Base-by-base conservation (phyloP, 2,329 filamentous ascomycete species). In the Cadophora malorum region DNA sequence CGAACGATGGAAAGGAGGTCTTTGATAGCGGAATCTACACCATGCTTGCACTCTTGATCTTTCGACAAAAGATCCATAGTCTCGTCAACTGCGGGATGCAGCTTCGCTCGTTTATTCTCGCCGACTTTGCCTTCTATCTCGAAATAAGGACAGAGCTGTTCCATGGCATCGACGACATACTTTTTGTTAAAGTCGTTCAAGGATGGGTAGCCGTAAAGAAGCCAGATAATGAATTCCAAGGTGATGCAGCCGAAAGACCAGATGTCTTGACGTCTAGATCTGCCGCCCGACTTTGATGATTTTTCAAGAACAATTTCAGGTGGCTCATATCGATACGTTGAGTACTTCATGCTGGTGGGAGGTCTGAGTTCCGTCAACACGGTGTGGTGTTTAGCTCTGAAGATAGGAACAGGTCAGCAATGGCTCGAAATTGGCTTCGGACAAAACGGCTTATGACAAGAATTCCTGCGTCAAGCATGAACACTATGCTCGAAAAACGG, bases 161-260 rank as follows among this genome's bases (percentile, higher is more conserved):
- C 56, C 21, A 21, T 21, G 5, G 12, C 6, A 14, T 45, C 16
- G 16, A 45, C 16, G 2, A 45, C 41, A 45, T 23, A 45, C 56
- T 6, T 60, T 1, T 38, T 19, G 12, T 23, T 60, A 33, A 60
- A 60, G 1, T 45, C 38, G 33, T 60, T 45, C n/a, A 60, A 25
- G 7, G 33, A 45, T 12, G 7, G 1, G 23, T 8, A 35, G 1
- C 56, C 56, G 12, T 60, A 45, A 14, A 60, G 56, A 41, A 60
- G 56, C 56, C 56, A 60, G 5, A 60, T 60, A 4, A 60, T 45
- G 8, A 60, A 60, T 23, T 60, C 56, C 56, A 60, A 60, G 23
- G 19, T 41, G 4, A 45, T 6, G 23, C 56, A 60, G 1, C 56
- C 56, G 10, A 45, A 1, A 4, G 56, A 60, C 56, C 33, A 60